Evolutionary conservation across 2,329 filamentous ascomycete species (phyloP).

Genomic region (Sporothrix globosa): DNA sequence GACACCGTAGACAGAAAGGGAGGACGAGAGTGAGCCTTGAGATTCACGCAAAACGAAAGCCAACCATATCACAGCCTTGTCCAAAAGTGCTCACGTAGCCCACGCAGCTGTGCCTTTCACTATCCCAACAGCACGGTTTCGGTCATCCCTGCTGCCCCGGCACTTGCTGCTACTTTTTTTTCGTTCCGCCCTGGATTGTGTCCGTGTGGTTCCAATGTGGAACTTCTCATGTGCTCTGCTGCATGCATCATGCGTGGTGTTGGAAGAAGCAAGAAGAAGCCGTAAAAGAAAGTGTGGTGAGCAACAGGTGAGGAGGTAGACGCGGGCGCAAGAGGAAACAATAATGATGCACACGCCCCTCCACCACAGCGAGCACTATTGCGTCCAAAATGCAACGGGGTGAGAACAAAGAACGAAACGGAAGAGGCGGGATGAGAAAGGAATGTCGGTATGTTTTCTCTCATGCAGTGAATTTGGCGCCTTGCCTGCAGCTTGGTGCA

Average conservation of each 20-base stretch:
- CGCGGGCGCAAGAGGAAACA: not conserved
- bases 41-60: not conserved
- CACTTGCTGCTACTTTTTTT: not conserved
- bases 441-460: not conserved
- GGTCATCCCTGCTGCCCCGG: not conserved
- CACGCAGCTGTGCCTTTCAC: not conserved
- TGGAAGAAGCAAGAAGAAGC: slow-evolving; percentile 19
- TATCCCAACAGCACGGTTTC: slow-evolving; percentile 13
- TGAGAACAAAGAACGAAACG: not conserved
- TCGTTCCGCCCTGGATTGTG: too few relatives aligned
- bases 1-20: not conserved
- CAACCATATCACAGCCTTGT: slow-evolving; percentile 2
- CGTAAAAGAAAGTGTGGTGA: not conserved
- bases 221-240: not conserved
- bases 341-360: slow-evolving; percentile 17
- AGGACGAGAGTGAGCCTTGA: not conserved
- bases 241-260: not conserved
- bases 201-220: not conserved
- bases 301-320: not conserved
- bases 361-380: not conserved
- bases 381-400: not conserved
- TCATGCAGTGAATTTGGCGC: not conserved
- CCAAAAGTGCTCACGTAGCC: not conserved
- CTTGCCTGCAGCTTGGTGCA: slow-evolving; percentile 3
- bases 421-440: not conserved